phyloP scores from a whole-genome alignment of 805 yeast genomes.

The Barnettozyma vustinii region DNA sequence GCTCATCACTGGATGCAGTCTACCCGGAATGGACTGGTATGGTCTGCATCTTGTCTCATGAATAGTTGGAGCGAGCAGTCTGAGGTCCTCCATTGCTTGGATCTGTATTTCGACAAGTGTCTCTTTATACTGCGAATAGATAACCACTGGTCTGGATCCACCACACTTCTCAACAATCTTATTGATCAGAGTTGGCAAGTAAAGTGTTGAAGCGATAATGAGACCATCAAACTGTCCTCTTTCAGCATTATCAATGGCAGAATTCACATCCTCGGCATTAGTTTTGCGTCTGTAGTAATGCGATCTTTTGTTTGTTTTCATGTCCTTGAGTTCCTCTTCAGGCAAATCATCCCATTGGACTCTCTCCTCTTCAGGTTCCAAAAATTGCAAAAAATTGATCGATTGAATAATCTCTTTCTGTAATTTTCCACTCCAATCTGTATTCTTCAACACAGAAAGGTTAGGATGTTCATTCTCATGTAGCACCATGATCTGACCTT shows the following conservation, averaged over 20 bases:
- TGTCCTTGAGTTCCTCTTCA: constrained; percentile 45
- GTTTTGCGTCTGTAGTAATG: constrained; percentile 64
- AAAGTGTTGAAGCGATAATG: constrained; percentile 66
- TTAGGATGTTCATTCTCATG: constrained; percentile 96
- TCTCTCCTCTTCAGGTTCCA: constrained; percentile 62
- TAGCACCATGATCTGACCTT: constrained; percentile 63
- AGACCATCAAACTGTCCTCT: constrained; percentile 67
- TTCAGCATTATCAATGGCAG: constrained; percentile 44
- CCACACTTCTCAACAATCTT: constrained; percentile 57
- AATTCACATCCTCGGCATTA: constrained; percentile 44
- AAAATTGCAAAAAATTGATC: constrained; percentile 71
- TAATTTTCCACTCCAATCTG: constrained; percentile 54
- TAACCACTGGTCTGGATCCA: constrained; percentile 84
- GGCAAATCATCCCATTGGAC: constrained; percentile 42
- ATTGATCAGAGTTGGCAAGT: constrained; percentile 60
- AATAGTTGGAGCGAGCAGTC: constrained; percentile 77
- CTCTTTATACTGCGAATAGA: constrained; percentile 81
- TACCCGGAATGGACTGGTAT: constrained; percentile 90
- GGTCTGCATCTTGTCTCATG: constrained; percentile 78
- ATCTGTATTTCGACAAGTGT: constrained; percentile 68
- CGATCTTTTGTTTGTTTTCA: constrained; percentile 55
- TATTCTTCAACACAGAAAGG: constrained; percentile 58
- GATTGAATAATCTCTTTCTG: constrained; percentile 55
- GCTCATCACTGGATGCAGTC: constrained; percentile 93
- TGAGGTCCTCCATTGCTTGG: constrained; percentile 55